Evolutionary conservation across 2,329 filamentous ascomycete genomes (phyloP).

Genomic region (Cladosporium sp.): DNA sequence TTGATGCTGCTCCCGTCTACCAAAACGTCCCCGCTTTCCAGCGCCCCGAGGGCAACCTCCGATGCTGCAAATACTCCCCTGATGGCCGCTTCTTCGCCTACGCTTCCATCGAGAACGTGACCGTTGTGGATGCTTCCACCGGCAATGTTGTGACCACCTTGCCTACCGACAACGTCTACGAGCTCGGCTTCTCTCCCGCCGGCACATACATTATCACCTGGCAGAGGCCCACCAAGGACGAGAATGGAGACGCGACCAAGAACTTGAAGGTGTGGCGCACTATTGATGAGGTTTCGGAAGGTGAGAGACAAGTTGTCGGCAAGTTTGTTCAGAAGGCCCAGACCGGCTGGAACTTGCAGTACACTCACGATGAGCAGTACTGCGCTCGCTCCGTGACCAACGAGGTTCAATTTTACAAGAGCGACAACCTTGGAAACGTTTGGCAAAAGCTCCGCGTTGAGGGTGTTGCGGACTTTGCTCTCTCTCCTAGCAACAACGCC

Average conservation of each 20-base stretch:
- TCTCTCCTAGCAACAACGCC: constrained; percentile 79
- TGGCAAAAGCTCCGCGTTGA: constrained; percentile 96
- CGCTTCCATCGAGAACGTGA: constrained; percentile 84
- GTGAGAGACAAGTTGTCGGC: constrained; percentile 72
- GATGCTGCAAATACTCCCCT: constrained; percentile 92
- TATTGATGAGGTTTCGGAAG: constrained; percentile 65
- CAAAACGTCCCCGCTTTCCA: constrained; percentile 77
- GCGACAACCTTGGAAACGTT: constrained; percentile 72
- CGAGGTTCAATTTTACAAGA: constrained; percentile 96
- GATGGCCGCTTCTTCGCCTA: constrained; percentile 96
- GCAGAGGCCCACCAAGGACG: constrained; percentile 91
- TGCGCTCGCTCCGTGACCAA: constrained; percentile 94
- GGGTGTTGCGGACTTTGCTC: constrained; percentile 83
- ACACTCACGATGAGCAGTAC: constrained; percentile 86
- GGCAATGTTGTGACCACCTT: constrained; percentile 75
- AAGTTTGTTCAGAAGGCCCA: constrained; percentile 94
- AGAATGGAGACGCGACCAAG: constrained; percentile 88
- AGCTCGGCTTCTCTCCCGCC: constrained; percentile 88
- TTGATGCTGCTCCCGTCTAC: constrained; percentile 89
- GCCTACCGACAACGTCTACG: constrained; percentile 81
- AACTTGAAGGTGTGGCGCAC: constrained; percentile 97
- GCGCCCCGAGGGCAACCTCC: constrained; percentile 86
- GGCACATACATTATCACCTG: constrained; percentile 95
- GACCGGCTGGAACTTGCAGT: constrained; percentile 96
- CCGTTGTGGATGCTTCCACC: constrained; percentile 76